phyloP scores from a whole-genome alignment of 331 rosid genomes.

The Telfairia occidentalis region DNA sequence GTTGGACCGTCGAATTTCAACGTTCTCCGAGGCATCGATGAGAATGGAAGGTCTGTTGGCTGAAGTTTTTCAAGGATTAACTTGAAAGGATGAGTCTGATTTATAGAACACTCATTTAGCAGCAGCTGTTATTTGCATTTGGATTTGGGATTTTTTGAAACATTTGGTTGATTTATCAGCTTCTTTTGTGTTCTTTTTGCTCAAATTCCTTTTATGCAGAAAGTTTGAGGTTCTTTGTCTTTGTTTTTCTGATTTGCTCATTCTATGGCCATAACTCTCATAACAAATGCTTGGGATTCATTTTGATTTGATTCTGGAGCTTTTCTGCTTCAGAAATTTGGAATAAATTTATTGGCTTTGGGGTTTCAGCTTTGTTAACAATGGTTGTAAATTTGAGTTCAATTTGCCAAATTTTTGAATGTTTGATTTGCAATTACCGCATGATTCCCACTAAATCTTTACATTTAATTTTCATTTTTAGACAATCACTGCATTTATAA shows the following conservation, averaged over 20 bases:
- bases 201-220: conserved; percentile 13
- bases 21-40: conserved; percentile 23
- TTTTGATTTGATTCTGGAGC: conserved; percentile 7
- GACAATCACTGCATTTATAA: background rate
- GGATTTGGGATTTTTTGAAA: conserved; percentile 3
- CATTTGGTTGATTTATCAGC: conserved; percentile 4
- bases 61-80: background rate
- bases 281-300: background rate
- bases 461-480: background rate
- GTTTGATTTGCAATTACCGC: background rate
- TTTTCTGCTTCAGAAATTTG: background rate
- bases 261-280: background rate
- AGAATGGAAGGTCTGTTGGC: conserved; percentile 6
- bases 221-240: conserved; percentile 4
- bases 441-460: background rate
- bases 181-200: background rate
- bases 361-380: background rate
- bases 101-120: conserved; percentile 7
- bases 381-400: background rate
- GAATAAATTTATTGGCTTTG: conserved; percentile 1
- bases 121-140: conserved; percentile 5
- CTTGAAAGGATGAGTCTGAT: conserved; percentile 1
- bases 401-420: background rate
- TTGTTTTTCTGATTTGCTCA: background rate
- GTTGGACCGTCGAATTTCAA: conserved; percentile 59